Conservation (phyloP, 73 alveolate genomes). For the Tetrahymena malaccensis region DNA sequence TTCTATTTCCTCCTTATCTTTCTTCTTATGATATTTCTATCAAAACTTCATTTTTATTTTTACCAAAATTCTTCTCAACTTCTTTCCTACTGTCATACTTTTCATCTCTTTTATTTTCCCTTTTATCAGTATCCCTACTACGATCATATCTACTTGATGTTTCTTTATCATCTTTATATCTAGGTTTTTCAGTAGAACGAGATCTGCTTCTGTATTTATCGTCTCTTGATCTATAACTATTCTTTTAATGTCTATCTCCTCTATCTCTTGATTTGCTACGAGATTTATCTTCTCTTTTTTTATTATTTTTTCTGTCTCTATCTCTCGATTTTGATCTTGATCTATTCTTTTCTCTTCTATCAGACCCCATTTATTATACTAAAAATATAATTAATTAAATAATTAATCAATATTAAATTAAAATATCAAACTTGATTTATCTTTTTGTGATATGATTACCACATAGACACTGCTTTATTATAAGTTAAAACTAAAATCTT, state of each 20-base stretch:
- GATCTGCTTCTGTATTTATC: neutral
- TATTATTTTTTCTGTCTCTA: neutral
- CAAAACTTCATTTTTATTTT: neutral
- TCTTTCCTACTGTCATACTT: neutral
- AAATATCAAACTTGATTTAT: neutral
- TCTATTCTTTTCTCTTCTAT: neutral
- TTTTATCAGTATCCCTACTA: neutral
- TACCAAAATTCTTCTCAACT: neutral
- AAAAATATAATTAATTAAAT: neutral
- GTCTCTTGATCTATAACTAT: neutral
- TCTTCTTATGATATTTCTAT: neutral
- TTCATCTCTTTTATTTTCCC: neutral
- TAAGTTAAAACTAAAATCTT: neutral
- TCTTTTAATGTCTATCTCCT: neutral
- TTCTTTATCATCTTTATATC: neutral
- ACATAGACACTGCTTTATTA: neutral
- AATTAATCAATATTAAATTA: neutral
- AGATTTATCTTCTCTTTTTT: neutral
- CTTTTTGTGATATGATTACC: neutral
- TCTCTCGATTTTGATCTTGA: neutral
- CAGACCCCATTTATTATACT: neutral
- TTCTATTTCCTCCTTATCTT: neutral
- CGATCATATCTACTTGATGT: neutral
- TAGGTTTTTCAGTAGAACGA: neutral
- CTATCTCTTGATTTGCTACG: neutral